Conservation (phyloP, 1,284 basidiomycete species). For the Phellopilus nigrolimitatus region DNA sequence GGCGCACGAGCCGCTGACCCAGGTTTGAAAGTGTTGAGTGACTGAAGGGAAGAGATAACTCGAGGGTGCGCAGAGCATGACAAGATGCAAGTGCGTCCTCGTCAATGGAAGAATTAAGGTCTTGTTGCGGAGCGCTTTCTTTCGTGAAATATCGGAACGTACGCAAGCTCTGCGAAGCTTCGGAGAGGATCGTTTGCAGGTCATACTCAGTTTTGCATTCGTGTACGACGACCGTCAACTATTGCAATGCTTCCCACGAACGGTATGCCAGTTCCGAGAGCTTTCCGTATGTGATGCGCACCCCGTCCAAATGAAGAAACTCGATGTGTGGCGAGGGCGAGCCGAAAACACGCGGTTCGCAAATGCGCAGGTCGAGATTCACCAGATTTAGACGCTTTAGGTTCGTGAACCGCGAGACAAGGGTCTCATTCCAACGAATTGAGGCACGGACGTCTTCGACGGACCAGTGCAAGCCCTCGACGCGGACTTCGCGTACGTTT, state of each 20-base stretch:
- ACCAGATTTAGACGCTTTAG: constrained; percentile 8
- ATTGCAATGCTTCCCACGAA: constrained; percentile 1
- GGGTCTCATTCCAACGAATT: constrained; percentile 7
- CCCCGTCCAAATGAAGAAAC: constrained; percentile 4
- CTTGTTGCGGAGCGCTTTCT: not conserved
- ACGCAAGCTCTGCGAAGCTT: not conserved
- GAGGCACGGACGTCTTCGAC: constrained; percentile 1
- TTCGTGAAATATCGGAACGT: constrained; percentile 2
- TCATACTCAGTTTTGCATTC: not conserved
- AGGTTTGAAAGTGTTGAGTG: not conserved
- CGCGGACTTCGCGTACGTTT: not conserved
- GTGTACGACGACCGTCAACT: constrained; percentile 1
- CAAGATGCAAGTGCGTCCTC: constrained; percentile 10
- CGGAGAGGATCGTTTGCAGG: constrained; percentile 1
- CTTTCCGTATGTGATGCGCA: not conserved
- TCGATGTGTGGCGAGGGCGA: constrained; percentile 7
- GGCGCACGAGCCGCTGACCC: not conserved
- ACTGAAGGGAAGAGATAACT: constrained; percentile 3
- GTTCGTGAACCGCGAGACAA: constrained; percentile 2
- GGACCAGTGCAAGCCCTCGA: constrained; percentile 12
- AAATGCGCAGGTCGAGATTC: constrained; percentile 9
- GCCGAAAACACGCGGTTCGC: not conserved
- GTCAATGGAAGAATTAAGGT: not conserved
- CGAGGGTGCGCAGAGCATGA: constrained; percentile 3
- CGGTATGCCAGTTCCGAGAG: constrained; percentile 5